Evolutionary conservation across 2,329 filamentous ascomycete genomes (phyloP).

Genomic region (Pseudocercospora pini-densiflorae): DNA sequence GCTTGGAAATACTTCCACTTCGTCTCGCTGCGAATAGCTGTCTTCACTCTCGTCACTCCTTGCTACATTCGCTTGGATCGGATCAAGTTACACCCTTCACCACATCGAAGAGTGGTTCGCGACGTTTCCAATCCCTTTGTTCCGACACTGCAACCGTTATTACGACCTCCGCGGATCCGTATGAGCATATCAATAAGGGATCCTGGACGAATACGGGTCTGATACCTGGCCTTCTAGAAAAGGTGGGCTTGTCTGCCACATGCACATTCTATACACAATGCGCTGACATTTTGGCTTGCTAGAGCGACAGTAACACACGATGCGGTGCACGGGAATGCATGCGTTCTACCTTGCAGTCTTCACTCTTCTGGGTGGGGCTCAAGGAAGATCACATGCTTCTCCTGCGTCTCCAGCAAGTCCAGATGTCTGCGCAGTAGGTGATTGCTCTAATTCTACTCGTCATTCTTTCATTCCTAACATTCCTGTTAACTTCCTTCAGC

Average conservation of each 20-base stretch:
- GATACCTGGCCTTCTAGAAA: slow-evolving; percentile 17
- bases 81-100: background rate
- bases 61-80: background rate
- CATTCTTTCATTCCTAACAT: slow-evolving; percentile 36
- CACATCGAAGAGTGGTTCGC: background rate
- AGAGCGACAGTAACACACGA: slow-evolving; percentile 21
- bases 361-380: slow-evolving; percentile 53
- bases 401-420: slow-evolving; percentile 44
- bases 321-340: slow-evolving; percentile 30
- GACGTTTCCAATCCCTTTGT: slow-evolving; percentile 14
- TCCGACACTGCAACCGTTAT: slow-evolving; percentile 5
- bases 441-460: slow-evolving; percentile 21
- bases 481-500: slow-evolving; percentile 60
- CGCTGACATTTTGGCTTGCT: slow-evolving; percentile 28
- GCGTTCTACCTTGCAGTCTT: slow-evolving; percentile 67
- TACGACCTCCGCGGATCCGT: slow-evolving; percentile 13
- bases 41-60: background rate
- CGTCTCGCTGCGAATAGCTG: background rate
- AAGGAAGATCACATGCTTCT: slow-evolving; percentile 47
- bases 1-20: background rate
- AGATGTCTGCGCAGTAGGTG: slow-evolving; percentile 62
- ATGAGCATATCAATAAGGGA: slow-evolving; percentile 26
- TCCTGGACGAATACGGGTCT: slow-evolving; percentile 12
- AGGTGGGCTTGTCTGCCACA: slow-evolving; percentile 4
- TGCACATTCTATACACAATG: slow-evolving; percentile 12